These are phyloP conservation scores for Amaranthus hypochondriacus DNA, from an alignment of 148 eudicot species.

Conservation along the genomic window DNA sequence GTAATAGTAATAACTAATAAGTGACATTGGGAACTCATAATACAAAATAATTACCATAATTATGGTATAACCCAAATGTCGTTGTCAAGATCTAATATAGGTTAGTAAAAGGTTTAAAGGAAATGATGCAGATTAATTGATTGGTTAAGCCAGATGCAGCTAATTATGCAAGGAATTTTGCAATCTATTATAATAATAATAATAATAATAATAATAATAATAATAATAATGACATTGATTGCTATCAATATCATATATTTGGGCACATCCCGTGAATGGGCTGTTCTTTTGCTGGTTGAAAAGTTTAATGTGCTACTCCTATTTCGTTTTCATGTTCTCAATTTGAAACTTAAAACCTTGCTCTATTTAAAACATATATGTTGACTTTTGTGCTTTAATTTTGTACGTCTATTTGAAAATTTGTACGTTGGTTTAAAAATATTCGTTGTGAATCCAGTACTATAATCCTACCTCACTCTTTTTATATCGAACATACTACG, in stretches of 20 bases:
- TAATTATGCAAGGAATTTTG: not conserved
- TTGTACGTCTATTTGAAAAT: not conserved
- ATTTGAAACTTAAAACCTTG: not conserved
- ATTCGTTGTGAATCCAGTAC: no score
- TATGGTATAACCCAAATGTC: no score
- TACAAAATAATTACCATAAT: no score
- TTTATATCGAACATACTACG: no score
- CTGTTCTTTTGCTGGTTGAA: not conserved
- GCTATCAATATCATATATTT: slow-evolving; percentile 1
- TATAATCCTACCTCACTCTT: no score
- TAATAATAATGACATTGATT: not conserved
- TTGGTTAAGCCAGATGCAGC: not conserved
- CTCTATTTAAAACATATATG: not conserved
- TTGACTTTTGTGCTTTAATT: not conserved
- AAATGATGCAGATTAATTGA: no score
- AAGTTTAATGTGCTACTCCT: not conserved
- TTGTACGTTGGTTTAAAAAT: no score
- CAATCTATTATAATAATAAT: not conserved
- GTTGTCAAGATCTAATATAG: no score
- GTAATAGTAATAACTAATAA: no score
- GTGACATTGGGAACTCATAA: no score
- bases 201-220: not conserved
- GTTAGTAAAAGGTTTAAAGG: no score
- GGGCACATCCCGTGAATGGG: slow-evolving; percentile 1
- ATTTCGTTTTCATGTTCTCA: not conserved